A percentile compares a stretch with the other conserved stretches of the same genome.
Conservation (phyloP, 306 rosid species). For the Cyamopsis tetragonoloba region DNA sequence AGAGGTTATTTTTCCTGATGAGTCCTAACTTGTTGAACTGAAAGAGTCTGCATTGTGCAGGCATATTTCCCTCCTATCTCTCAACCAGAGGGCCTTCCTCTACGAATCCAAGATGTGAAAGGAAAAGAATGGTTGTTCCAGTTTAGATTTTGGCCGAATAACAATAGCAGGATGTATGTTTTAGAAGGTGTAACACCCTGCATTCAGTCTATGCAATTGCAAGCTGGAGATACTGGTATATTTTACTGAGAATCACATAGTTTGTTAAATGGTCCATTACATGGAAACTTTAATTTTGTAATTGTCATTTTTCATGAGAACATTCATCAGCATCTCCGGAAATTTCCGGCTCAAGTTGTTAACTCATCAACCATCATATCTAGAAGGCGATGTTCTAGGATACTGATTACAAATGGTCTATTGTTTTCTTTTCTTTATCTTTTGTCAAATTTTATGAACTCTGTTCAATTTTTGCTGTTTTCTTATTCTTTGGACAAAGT, state of each 20-base stretch:
- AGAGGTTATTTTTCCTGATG: neutral
- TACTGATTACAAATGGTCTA: neutral
- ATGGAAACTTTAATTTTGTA: neutral
- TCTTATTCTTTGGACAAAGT: neutral
- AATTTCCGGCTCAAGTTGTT: constrained; percentile 1
- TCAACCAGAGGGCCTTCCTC: constrained; percentile 98
- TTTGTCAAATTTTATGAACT: neutral
- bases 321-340: neutral
- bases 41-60: constrained; percentile 45
- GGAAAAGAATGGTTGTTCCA: constrained; percentile 99
- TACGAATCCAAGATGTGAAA: constrained; percentile 91
- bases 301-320: neutral
- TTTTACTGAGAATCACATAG: constrained; percentile 6
- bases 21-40: constrained; percentile 22
- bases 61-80: constrained; percentile 97
- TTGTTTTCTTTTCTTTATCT: neutral
- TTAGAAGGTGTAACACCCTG: constrained; percentile 98
- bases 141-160: constrained; percentile 99
- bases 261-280: constrained; percentile 7
- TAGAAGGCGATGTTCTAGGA: constrained; percentile 8
- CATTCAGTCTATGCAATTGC: constrained; percentile 99
- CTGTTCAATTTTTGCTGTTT: neutral
- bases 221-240: constrained; percentile 98
- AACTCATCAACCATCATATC: neutral
- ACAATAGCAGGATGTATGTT: constrained; percentile 99